These are phyloP conservation scores for Colletotrichum filicis DNA, from an alignment of 2,329 filamentous ascomycete genomes.

Conservation along the genomic window DNA sequence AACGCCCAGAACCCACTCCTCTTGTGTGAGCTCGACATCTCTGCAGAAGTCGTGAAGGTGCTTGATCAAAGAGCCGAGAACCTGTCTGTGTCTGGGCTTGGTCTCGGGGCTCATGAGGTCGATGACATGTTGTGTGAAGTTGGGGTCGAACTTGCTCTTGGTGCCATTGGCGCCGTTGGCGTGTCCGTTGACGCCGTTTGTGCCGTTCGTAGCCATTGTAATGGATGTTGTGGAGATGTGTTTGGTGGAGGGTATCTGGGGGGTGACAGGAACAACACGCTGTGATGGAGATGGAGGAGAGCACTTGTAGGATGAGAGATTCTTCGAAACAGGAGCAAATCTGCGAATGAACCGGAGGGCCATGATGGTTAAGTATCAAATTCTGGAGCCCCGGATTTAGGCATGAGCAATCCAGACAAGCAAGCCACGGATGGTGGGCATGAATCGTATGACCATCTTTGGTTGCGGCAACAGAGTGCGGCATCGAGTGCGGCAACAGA, in stretches of 20 bases:
- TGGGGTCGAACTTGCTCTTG: slow-evolving; percentile 34
- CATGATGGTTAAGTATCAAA: slow-evolving; percentile 3
- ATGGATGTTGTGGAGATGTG: neutral
- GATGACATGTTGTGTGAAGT: slow-evolving; percentile 36
- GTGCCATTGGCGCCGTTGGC: slow-evolving; percentile 12
- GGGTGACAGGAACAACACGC: neutral
- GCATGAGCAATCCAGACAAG: neutral
- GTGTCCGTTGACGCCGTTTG: slow-evolving; percentile 29
- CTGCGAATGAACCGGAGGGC: neutral
- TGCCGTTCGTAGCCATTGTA: slow-evolving; percentile 29
- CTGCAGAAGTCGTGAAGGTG: slow-evolving; percentile 34
- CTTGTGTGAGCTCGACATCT: slow-evolving; percentile 33
- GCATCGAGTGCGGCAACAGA: slow-evolving; percentile 15
- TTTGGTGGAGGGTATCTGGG: neutral
- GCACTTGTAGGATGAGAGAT: neutral
- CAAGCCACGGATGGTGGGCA: neutral
- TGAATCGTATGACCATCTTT: slow-evolving; percentile 17
- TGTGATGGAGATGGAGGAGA: neutral
- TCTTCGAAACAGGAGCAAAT: neutral
- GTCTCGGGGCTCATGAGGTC: slow-evolving; percentile 36
- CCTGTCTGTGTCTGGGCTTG: slow-evolving; percentile 27
- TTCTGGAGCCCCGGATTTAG: neutral
- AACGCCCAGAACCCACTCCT: slow-evolving; percentile 34
- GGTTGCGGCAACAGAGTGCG: slow-evolving; percentile 15
- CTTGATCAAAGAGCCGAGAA: slow-evolving; percentile 32